A percentile compares a stretch with the other conserved stretches of the same genome.
phyloP scores from a whole-genome alignment of 345 rosid species.

The Cardiospermum halicacabum region DNA sequence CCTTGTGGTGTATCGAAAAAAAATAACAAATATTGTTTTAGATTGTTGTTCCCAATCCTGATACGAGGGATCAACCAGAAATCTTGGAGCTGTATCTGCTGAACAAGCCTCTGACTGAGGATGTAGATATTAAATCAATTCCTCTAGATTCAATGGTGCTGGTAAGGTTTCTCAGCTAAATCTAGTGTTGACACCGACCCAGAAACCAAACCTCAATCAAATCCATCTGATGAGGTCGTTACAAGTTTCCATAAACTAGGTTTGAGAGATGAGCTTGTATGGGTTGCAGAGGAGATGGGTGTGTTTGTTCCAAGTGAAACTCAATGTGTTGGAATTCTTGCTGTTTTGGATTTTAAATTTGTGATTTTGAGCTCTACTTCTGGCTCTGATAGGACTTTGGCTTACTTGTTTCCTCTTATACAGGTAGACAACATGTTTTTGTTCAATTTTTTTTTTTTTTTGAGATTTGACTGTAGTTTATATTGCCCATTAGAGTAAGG shows the following conservation, averaged over 20 bases:
- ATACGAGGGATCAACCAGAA: constrained; percentile 89
- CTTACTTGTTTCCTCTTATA: constrained; percentile 60
- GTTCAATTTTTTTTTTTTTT: not conserved
- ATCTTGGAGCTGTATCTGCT: constrained; percentile 92
- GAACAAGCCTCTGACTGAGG: constrained; percentile 84
- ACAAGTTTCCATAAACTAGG: constrained; percentile 52
- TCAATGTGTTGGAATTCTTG: constrained; percentile 62
- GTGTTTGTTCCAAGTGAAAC: constrained; percentile 61
- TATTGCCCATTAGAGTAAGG: no score
- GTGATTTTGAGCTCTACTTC: constrained; percentile 60
- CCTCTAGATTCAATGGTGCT: constrained; percentile 99
- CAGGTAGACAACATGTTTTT: constrained; percentile 32
- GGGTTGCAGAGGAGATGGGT: constrained; percentile 40
- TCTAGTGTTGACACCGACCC: constrained; percentile 17
- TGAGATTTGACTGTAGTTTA: no score
- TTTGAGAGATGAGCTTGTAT: constrained; percentile 44
- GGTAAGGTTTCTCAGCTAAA: constrained; percentile 76
- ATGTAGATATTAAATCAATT: constrained; percentile 84
- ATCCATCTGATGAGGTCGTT: constrained; percentile 8
- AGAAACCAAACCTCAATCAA: not conserved
- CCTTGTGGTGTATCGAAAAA: not conserved
- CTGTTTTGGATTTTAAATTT: constrained; percentile 50
- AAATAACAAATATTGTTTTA: constrained; percentile 35
- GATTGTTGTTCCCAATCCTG: constrained; percentile 97
- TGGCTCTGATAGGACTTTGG: constrained; percentile 60